Evolutionary conservation across 78 protist genomes (phyloP).

Genomic region (Dictyostelium firmibasis): DNA sequence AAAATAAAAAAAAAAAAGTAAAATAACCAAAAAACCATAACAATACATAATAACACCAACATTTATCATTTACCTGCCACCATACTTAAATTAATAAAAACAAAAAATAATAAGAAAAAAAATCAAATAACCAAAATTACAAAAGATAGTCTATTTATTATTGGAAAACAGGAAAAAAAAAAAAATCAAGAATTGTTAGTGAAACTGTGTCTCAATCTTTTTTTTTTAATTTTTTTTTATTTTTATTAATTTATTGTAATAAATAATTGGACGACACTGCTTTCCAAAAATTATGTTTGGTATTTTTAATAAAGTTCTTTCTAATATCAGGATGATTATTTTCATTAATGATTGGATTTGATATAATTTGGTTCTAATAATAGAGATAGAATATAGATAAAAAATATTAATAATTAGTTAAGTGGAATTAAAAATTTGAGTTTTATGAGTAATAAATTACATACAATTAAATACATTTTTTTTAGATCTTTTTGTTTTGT

Average conservation of each 20-base stretch:
- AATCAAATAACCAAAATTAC: not conserved
- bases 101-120: not conserved
- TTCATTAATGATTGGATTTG: slow-evolving; percentile 40
- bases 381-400: not conserved
- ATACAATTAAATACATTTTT: not conserved
- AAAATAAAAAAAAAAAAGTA: not conserved
- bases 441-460: not conserved
- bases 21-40: not conserved
- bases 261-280: slow-evolving; percentile 4
- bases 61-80: not conserved
- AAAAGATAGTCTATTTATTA: no score
- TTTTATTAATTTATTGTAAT: not conserved
- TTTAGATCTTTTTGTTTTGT: slow-evolving; percentile 51
- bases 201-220: not conserved
- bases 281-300: slow-evolving; percentile 51
- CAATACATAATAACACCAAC: not conserved
- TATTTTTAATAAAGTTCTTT: not conserved
- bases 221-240: not conserved
- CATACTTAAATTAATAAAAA: not conserved
- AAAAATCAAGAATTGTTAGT: not conserved
- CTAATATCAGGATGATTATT: slow-evolving; percentile 42
- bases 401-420: not conserved
- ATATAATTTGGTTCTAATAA: slow-evolving; percentile 35
- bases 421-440: not conserved
- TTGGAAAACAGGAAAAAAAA: not conserved